A percentile compares a stretch with the other conserved stretches of the same genome.
phyloP scores from a whole-genome alignment of 2,329 filamentous ascomycete genomes.

The Spiromastix sp. region DNA sequence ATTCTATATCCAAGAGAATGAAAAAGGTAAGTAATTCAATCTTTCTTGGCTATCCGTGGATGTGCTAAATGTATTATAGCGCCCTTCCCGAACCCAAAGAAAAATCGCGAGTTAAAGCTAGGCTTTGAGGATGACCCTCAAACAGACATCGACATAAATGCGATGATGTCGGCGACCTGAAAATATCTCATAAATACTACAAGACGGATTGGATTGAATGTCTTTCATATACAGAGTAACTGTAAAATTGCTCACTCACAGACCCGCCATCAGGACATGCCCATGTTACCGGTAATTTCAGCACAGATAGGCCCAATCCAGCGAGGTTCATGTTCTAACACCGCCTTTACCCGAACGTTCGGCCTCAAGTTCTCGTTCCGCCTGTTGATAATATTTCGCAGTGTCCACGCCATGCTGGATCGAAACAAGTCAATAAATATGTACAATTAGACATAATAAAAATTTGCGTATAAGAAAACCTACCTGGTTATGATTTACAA shows the following conservation, averaged over 20 bases:
- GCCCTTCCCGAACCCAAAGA: constrained; percentile 55
- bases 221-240: no score
- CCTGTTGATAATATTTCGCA: constrained; percentile 94
- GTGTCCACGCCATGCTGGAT: constrained; percentile 87
- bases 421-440: constrained; percentile 10
- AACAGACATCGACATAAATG: not conserved
- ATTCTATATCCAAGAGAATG: constrained; percentile 98
- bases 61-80: no score
- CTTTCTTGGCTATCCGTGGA: no score
- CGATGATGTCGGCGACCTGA: not conserved
- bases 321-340: no score
- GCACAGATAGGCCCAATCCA: no score
- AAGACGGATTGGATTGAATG: no score
- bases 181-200: no score
- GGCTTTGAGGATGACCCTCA: constrained; percentile 29
- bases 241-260: no score
- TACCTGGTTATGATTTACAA: constrained; percentile 81
- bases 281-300: no score
- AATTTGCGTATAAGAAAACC: constrained; percentile 10
- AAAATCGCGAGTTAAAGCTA: constrained; percentile 52
- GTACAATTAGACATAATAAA: constrained; percentile 1
- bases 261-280: no score
- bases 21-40: constrained; percentile 58
- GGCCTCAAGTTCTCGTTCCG: constrained; percentile 83
- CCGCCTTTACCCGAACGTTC: constrained; percentile 42